Evolutionary conservation across 148 eudicot genomes (phyloP).

Genomic region (Fagopyrum esculentum): DNA sequence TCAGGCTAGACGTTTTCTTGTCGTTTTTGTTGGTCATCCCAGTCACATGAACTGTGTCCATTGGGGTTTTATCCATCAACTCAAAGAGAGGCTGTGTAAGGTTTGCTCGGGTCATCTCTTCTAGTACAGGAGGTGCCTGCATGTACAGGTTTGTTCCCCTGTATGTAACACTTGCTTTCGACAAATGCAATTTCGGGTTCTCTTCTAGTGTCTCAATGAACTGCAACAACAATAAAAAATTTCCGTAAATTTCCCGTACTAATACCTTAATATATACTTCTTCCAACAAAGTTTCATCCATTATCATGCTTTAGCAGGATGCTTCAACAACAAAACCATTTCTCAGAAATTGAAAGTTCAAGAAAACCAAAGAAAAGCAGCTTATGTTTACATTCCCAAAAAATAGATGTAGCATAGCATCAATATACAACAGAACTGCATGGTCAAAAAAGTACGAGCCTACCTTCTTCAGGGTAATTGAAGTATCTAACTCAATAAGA

Average conservation of each 20-base stretch:
- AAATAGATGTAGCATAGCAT: background rate
- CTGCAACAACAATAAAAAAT: slow-evolving; percentile 25
- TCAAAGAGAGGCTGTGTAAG: slow-evolving; percentile 59
- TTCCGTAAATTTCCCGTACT: no score
- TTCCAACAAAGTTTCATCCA: no score
- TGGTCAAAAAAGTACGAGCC: background rate
- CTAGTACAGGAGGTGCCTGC: slow-evolving; percentile 93
- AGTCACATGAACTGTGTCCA: slow-evolving; percentile 59
- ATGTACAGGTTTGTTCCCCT: slow-evolving; percentile 81
- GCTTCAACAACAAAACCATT: background rate
- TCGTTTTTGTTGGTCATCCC: slow-evolving; percentile 51
- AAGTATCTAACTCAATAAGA: slow-evolving; percentile 71
- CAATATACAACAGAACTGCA: no score
- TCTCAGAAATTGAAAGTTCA: background rate
- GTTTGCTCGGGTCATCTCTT: slow-evolving; percentile 87
- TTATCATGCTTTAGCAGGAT: no score
- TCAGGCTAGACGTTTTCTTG: slow-evolving; percentile 47
- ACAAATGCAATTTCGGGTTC: slow-evolving; percentile 60
- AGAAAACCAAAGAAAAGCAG: background rate
- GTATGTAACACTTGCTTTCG: slow-evolving; percentile 67
- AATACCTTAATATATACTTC: no score
- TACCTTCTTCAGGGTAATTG: slow-evolving; percentile 73
- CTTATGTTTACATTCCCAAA: background rate
- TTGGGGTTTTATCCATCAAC: slow-evolving; percentile 54
- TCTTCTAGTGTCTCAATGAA: slow-evolving; percentile 71